phyloP scores from a whole-genome alignment of 2,329 filamentous ascomycete species.

The Colletotrichum orchidophilum region DNA sequence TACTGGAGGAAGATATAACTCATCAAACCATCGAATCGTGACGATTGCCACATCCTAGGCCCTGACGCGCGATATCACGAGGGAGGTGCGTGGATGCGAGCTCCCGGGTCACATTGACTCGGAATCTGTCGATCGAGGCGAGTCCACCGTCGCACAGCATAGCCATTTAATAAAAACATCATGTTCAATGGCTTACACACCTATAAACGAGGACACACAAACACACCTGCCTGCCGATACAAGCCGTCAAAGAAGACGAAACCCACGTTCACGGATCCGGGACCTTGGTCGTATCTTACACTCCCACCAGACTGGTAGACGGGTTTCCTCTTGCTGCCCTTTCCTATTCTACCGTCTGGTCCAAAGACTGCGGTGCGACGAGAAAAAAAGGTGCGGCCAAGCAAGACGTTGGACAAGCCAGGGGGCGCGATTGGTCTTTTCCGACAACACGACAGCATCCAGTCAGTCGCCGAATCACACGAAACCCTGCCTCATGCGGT shows the following conservation, averaged over 20 bases:
- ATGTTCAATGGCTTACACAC: constrained; percentile 3
- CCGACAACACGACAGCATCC: constrained; percentile 6
- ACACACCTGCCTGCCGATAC: neutral
- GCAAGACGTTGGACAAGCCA: constrained; percentile 10
- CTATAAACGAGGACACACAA: neutral
- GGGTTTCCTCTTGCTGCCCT: neutral
- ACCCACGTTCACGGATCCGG: neutral
- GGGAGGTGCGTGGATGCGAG: neutral
- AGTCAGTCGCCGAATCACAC: constrained; percentile 13
- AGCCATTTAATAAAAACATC: neutral
- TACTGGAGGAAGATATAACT: neutral
- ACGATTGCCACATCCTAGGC: neutral
- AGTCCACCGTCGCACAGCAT: neutral
- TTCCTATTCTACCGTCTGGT: neutral
- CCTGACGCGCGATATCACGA: neutral
- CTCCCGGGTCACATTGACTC: neutral
- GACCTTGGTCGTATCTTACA: neutral
- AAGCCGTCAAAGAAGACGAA: neutral
- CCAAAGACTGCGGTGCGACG: neutral
- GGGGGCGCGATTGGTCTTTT: neutral
- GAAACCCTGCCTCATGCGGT: constrained; percentile 29
- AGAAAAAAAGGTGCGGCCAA: constrained; percentile 1
- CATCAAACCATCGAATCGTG: neutral
- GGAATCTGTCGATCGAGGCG: neutral
- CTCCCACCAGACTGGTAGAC: neutral